Percentiles rank a stretch among this genome's conserved stretches.
These are phyloP conservation scores for Byssoonygena ceratinophila DNA, from an alignment of 2,329 filamentous ascomycete genomes.

Conservation along the genomic window DNA sequence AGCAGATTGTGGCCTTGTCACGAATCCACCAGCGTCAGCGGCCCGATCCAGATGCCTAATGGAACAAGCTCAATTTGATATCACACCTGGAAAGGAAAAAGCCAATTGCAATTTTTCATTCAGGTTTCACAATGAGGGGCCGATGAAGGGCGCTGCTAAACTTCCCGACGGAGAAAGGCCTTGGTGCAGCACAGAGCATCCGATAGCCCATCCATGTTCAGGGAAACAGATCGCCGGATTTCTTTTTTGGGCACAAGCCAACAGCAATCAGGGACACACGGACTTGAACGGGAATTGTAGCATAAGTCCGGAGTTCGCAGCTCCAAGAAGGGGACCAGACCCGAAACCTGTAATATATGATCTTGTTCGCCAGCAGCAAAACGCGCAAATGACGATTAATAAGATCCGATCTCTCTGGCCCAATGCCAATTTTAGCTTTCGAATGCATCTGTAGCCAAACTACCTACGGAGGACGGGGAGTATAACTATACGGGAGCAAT, in stretches of 20 bases:
- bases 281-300: background rate
- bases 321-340: background rate
- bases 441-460: constrained; percentile 6
- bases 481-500: background rate
- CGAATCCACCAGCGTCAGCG: background rate
- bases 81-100: background rate
- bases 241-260: background rate
- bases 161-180: constrained; percentile 2
- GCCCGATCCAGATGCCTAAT: background rate
- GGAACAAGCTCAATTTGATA: background rate
- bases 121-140: background rate
- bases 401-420: background rate
- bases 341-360: constrained; percentile 3
- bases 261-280: background rate
- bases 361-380: background rate
- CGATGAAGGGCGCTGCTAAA: background rate
- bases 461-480: background rate
- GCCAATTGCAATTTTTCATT: background rate
- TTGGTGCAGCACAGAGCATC: background rate
- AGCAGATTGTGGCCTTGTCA: background rate
- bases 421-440: background rate
- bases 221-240: constrained; percentile 1
- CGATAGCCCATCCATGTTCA: background rate
- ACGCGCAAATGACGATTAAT: background rate
- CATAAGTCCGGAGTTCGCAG: background rate